phyloP scores from a whole-genome alignment of 441 rosid species.

The Erodium texanum region DNA sequence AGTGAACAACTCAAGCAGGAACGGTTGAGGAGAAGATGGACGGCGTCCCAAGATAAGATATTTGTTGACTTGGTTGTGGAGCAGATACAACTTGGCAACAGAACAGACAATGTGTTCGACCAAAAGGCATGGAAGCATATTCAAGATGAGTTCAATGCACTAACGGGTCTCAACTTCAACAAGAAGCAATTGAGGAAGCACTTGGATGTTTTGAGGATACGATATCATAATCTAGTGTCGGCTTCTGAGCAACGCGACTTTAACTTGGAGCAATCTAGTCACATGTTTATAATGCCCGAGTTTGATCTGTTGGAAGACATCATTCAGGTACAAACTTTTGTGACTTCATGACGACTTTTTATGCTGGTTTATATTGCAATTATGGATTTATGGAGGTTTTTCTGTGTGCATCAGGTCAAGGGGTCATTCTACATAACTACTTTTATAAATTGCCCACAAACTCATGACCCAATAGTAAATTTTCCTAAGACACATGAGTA shows the following conservation, averaged over 20 bases:
- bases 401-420: not conserved
- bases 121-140: constrained; percentile 3
- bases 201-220: constrained; percentile 3
- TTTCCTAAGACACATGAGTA: no score
- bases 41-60: constrained; percentile 3
- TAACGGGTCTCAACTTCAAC: not conserved
- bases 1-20: constrained; percentile 1
- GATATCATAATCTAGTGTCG: not conserved
- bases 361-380: not conserved
- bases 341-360: not conserved
- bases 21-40: constrained; percentile 4
- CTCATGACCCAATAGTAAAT: no score
- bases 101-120: constrained; percentile 2
- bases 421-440: no score
- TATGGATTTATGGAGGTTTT: not conserved
- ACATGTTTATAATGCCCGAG: not conserved
- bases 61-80: not conserved
- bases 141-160: not conserved
- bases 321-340: not conserved
- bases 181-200: constrained; percentile 5
- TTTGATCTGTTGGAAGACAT: not conserved
- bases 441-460: no score
- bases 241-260: constrained; percentile 4
- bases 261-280: not conserved
- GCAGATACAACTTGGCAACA: constrained; percentile 2